phyloP scores from a whole-genome alignment of 495 filamentous ascomycete species.

The Neurospora tetraspora region DNA sequence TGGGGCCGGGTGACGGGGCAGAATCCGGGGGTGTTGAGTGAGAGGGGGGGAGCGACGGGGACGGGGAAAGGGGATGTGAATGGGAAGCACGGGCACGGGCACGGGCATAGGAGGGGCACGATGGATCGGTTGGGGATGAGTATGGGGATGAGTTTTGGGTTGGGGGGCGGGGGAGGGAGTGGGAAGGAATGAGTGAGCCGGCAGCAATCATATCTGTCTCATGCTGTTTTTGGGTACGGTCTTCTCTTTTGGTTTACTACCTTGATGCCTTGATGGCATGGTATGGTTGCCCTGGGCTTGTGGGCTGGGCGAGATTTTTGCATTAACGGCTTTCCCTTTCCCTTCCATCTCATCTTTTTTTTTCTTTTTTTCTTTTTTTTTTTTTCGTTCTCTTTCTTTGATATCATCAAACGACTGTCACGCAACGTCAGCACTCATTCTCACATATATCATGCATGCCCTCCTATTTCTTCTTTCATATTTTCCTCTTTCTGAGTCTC shows the following conservation, averaged over 20 bases:
- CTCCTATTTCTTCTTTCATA: background rate
- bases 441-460: background rate
- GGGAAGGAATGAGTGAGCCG: background rate
- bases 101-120: background rate
- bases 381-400: background rate
- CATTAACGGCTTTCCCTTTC: background rate
- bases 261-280: too few relatives aligned
- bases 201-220: too few relatives aligned
- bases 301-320: background rate
- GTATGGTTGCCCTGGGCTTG: too few relatives aligned
- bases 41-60: background rate
- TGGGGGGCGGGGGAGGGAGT: background rate
- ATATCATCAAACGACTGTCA: background rate
- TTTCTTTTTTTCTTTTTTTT: background rate
- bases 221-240: too few relatives aligned
- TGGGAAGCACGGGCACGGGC: background rate
- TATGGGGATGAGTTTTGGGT: background rate
- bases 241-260: too few relatives aligned
- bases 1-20: conserved; percentile 49
- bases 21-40: background rate
- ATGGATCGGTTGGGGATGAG: background rate
- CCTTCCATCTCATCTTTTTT: background rate
- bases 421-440: background rate
- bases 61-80: background rate
- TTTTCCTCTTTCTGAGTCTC: background rate